These are phyloP conservation scores for Simmondsia chinensis DNA, from an alignment of 148 eudicot genomes.

Conservation along the genomic window DNA sequence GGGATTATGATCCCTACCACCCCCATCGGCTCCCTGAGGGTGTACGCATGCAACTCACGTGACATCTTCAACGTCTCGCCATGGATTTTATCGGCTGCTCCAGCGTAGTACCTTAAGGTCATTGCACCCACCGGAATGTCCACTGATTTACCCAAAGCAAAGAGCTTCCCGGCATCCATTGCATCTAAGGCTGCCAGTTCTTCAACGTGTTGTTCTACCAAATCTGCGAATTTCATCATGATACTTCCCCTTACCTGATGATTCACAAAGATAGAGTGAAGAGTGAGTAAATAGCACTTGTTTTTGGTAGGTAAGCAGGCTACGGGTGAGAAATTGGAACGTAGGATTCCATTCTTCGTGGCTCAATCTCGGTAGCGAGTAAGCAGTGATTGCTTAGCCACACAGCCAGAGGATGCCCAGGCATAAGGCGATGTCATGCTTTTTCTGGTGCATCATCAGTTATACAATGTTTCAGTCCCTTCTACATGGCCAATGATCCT, in stretches of 20 bases:
- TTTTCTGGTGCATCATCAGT: too few species aligned
- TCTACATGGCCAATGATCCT: too few species aligned
- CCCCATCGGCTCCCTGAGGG: constrained; percentile 71
- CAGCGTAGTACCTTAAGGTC: constrained; percentile 53
- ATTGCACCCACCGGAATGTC: constrained; percentile 50
- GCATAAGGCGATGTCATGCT: too few species aligned
- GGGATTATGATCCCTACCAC: constrained; percentile 82
- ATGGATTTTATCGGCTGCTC: constrained; percentile 90
- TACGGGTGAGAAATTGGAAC: too few species aligned
- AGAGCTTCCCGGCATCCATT: constrained; percentile 71
- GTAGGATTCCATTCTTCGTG: too few species aligned
- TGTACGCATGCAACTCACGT: constrained; percentile 63
- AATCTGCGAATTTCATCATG: constrained; percentile 45
- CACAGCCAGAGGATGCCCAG: too few species aligned
- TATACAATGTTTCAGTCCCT: too few species aligned
- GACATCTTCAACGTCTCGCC: constrained; percentile 76
- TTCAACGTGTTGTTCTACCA: constrained; percentile 28
- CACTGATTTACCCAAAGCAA: constrained; percentile 17
- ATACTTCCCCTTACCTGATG: constrained; percentile 36
- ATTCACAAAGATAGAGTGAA: too few species aligned
- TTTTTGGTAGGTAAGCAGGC: too few species aligned
- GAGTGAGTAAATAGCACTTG: too few species aligned
- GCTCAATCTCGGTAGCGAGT: too few species aligned
- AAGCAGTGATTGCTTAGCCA: too few species aligned
- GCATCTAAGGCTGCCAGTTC: constrained; percentile 42